Evolutionary conservation across 2,329 filamentous ascomycete species (phyloP).

Genomic region (Byssothecium circinans): DNA sequence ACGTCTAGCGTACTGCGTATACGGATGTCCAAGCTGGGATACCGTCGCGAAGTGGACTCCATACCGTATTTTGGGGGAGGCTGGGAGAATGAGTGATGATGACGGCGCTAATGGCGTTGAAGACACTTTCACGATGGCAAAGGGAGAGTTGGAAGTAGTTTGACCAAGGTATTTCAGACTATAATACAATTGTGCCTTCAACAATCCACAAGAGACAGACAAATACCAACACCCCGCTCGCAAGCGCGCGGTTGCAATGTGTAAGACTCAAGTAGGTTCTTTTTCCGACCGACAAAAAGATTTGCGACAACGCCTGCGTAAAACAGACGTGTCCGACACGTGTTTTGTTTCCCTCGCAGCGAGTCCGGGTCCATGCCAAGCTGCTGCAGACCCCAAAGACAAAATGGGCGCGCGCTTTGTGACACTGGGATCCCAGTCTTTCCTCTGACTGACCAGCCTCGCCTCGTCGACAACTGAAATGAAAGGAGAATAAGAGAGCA

Average conservation of each 20-base stretch:
- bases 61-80: no score
- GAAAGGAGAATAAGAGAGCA: not conserved
- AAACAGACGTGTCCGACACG: no score
- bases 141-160: not conserved
- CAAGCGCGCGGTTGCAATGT: not conserved
- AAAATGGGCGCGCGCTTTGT: not conserved
- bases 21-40: no score
- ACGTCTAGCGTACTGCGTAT: no score
- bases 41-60: no score
- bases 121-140: not conserved
- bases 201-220: not conserved
- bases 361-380: not conserved
- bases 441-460: no score
- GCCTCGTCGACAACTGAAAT: not conserved
- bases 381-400: not conserved
- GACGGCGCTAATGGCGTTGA: no score
- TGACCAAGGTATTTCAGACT: constrained; percentile 3
- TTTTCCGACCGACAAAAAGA: not conserved
- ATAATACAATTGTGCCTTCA: constrained; percentile 4
- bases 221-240: constrained; percentile 1
- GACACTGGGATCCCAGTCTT: not conserved
- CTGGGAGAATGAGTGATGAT: no score
- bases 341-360: not conserved
- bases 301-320: no score
- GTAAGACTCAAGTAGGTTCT: not conserved